A percentile compares a stretch with the other conserved stretches of the same genome.
Conservation (phyloP, 1,139 yeast species). For the Lodderomyces parapsilosis region DNA sequence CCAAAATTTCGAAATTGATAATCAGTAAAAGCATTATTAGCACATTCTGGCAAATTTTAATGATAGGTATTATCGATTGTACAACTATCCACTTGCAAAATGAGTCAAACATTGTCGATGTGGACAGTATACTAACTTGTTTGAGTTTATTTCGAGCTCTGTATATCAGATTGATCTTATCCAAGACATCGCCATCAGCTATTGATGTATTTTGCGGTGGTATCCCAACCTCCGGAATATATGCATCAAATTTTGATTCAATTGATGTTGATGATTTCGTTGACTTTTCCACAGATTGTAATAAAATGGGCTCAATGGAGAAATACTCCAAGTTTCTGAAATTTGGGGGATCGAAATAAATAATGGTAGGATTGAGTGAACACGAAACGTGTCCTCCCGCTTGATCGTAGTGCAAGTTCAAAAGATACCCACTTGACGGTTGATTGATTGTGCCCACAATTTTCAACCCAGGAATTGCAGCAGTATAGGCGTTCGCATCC, state of each 20-base stretch:
- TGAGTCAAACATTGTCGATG: background rate
- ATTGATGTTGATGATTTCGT: background rate
- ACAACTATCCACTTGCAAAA: background rate
- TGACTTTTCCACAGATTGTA: conserved; percentile 48
- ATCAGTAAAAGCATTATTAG: conserved; percentile 21
- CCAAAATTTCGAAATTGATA: conserved; percentile 24
- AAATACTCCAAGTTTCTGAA: conserved; percentile 75
- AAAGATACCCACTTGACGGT: conserved; percentile 7
- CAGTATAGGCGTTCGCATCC: conserved; percentile 8
- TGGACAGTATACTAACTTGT: background rate
- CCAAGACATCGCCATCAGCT: conserved; percentile 30
- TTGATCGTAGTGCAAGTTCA: conserved; percentile 12
- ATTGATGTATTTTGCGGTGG: conserved; percentile 13
- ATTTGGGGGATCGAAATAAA: conserved; percentile 73
- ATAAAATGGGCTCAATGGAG: conserved; percentile 68
- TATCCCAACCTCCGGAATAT: conserved; percentile 12
- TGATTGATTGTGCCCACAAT: conserved; percentile 23
- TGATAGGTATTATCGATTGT: conserved; percentile 11
- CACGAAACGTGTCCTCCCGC: background rate
- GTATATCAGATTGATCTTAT: conserved; percentile 32
- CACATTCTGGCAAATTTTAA: conserved; percentile 20
- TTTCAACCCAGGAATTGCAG: conserved; percentile 16
- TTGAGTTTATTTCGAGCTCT: conserved; percentile 20
- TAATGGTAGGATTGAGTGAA: conserved; percentile 30
- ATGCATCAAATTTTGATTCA: conserved; percentile 6